Percentiles rank a stretch among this genome's conserved stretches.
Evolutionary conservation across 2,329 filamentous ascomycete species (phyloP).

Genomic region (Aaosphaeria arxii): DNA sequence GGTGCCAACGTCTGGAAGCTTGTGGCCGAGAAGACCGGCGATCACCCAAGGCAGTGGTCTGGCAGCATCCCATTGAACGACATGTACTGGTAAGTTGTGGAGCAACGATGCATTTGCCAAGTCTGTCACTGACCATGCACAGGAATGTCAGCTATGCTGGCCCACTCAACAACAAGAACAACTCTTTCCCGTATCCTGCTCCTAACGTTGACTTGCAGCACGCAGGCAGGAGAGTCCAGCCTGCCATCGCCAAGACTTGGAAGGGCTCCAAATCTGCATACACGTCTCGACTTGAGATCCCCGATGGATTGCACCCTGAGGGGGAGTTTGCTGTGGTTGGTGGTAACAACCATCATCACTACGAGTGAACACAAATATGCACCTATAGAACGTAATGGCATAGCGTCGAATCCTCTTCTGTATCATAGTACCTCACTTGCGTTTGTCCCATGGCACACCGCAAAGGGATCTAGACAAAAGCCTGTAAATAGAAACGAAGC

Average conservation of each 20-base stretch:
- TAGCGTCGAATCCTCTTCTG: too few species aligned
- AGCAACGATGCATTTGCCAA: too few species aligned
- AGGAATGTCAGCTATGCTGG: conserved; percentile 29
- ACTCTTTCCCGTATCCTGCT: conserved; percentile 24
- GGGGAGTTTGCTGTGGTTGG: conserved; percentile 16
- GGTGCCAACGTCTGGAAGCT: conserved; percentile 45
- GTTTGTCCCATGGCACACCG: too few species aligned
- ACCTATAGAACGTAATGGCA: too few species aligned
- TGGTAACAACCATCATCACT: too few species aligned
- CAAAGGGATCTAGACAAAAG: too few species aligned
- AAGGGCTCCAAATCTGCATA: conserved; percentile 21
- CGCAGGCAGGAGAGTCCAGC: conserved; percentile 24
- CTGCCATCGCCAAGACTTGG: conserved; percentile 22
- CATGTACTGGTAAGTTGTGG: conserved; percentile 19
- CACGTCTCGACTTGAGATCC: conserved; percentile 27
- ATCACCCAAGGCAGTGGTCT: conserved; percentile 21
- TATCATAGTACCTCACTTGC: too few species aligned
- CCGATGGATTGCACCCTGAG: conserved; percentile 33
- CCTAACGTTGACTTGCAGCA: conserved; percentile 23
- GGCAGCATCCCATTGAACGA: conserved; percentile 22
- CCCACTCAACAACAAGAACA: conserved; percentile 26
- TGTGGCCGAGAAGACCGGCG: conserved; percentile 26
- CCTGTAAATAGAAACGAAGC: too few species aligned
- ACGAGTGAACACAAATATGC: too few species aligned
- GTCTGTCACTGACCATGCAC: too few species aligned